phyloP scores from a whole-genome alignment of 208 protist genomes.

The Strigomonas galati region DNA sequence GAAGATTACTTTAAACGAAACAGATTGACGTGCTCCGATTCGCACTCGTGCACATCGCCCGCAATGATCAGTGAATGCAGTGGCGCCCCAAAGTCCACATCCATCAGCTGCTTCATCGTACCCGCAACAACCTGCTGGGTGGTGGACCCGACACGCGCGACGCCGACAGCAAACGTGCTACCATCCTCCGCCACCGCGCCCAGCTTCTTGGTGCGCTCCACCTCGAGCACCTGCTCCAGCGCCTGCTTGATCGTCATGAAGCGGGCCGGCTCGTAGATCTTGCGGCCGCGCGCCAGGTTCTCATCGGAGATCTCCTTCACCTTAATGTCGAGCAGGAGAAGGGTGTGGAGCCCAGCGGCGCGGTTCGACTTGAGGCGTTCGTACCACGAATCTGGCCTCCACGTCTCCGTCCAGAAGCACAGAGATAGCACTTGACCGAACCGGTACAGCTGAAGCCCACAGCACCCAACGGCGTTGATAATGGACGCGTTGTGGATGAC shows the following conservation, averaged over 20 bases:
- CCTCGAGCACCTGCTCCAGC: slow-evolving; percentile 94
- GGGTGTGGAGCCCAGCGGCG: slow-evolving; percentile 94
- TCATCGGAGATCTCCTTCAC: slow-evolving; percentile 98
- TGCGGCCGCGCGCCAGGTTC: slow-evolving; percentile 92
- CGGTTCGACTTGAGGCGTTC: slow-evolving; percentile 93
- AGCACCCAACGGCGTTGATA: slow-evolving; percentile 98
- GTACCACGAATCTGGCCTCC: slow-evolving; percentile 97
- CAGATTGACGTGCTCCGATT: slow-evolving; percentile 87
- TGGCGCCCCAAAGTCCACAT: slow-evolving; percentile 96
- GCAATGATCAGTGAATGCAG: slow-evolving; percentile 98
- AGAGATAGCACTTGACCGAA: slow-evolving; percentile 98
- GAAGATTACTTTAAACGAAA: slow-evolving; percentile 13
- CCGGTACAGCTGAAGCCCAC: slow-evolving; percentile 98
- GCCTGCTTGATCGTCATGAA: slow-evolving; percentile 98
- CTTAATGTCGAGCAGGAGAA: slow-evolving; percentile 99
- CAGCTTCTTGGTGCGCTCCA: slow-evolving; percentile 82
- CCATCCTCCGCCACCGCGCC: slow-evolving; percentile 73
- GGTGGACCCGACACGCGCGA: slow-evolving; percentile 94
- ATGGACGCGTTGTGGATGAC: slow-evolving; percentile 99
- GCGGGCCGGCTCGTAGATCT: slow-evolving; percentile 97
- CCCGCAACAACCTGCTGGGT: slow-evolving; percentile 93
- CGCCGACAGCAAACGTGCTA: slow-evolving; percentile 88
- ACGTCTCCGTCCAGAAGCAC: slow-evolving; percentile 97
- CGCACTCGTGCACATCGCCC: slow-evolving; percentile 93
- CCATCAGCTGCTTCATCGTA: slow-evolving; percentile 86